Base-by-base conservation (phyloP, 2,329 filamentous ascomycete genomes). In the Endothia cerciana region DNA sequence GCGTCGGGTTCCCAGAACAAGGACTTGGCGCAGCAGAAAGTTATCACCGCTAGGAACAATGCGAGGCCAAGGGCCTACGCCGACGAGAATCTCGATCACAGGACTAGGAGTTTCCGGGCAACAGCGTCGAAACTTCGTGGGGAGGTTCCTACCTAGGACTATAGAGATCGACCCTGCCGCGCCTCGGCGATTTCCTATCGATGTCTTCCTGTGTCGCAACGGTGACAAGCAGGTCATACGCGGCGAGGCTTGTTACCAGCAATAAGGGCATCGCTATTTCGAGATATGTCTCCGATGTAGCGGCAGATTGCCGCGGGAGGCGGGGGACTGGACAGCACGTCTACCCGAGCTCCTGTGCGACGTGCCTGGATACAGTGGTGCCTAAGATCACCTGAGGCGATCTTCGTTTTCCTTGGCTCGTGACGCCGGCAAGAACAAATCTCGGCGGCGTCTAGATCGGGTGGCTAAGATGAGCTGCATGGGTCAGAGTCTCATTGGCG, bases 241-340 rank as follows among this genome's bases (percentile, higher is more conserved):
- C 22, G 36, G 47, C 49, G 19, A 17, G 7, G 19, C 49, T 30
- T 38, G n/a, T 38, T 28, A 40, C n/a, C 33, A 25, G 41, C 53
- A 63, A 60, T 59, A 15, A 59, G 45, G 33, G 30, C 33, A 58
- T 68, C 53, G 45, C 64, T 63, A 60, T 58, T 64, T 68, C 43
- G 64, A 68, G 60, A 55, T 45, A 63, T 47, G 66, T 62, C 60
- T 63, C 64, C 64, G 64, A 64, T 66, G 57, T 51, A 45, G 58
- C 60, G n/a, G 61, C 58, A 66, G 49, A n/a, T 36, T 67, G 22
- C 45, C 53, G 41, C 41, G 10, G 22, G 38, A n/a, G 59, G n/a
- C n/a, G n/a, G n/a, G 59, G 62, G 51, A 41, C 33, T 25, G 58
- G 49, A 58, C 53, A 59, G 38, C 15, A 40, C 7, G 8, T 28